Evolutionary conservation across 495 filamentous ascomycete species (phyloP).

Genomic region (Xylaria acuta): DNA sequence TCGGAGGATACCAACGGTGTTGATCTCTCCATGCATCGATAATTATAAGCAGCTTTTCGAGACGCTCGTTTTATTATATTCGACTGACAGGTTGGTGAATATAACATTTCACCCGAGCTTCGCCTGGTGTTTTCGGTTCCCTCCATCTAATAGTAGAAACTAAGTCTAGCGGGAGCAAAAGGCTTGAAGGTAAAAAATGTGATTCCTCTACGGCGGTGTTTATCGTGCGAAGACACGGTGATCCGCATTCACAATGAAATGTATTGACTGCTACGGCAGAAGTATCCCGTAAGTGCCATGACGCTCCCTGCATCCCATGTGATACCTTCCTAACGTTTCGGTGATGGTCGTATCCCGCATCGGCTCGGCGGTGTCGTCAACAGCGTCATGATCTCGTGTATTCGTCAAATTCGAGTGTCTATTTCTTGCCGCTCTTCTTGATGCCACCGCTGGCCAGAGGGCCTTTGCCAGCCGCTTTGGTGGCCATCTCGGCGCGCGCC

Average conservation of each 20-base stretch:
- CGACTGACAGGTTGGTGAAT: not conserved
- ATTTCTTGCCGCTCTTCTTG: conserved; percentile 93
- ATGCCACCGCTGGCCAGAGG: conserved; percentile 75
- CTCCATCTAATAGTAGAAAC: not conserved
- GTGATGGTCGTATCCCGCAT: not conserved
- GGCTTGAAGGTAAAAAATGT: not conserved
- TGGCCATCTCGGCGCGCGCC: conserved; percentile 75
- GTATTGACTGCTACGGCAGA: conserved; percentile 24
- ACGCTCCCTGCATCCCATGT: conserved; percentile 3
- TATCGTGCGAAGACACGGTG: not conserved
- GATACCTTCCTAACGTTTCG: not conserved
- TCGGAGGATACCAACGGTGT: not conserved
- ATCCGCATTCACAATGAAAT: conserved; percentile 12
- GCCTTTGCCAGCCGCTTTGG: conserved; percentile 65
- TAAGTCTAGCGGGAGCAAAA: not conserved
- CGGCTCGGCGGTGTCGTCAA: not conserved
- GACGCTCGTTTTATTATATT: not conserved
- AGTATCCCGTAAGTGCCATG: conserved; percentile 7
- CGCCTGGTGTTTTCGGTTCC: not conserved
- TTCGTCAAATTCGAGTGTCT: conserved; percentile 40
- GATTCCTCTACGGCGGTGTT: not conserved
- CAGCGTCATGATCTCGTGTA: conserved; percentile 28
- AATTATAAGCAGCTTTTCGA: not conserved
- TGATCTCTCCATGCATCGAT: not conserved
- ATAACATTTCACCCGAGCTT: not conserved